These are phyloP conservation scores for Saccharomycopsis sp. DNA, from an alignment of 805 yeast species.

Conservation along the genomic window DNA sequence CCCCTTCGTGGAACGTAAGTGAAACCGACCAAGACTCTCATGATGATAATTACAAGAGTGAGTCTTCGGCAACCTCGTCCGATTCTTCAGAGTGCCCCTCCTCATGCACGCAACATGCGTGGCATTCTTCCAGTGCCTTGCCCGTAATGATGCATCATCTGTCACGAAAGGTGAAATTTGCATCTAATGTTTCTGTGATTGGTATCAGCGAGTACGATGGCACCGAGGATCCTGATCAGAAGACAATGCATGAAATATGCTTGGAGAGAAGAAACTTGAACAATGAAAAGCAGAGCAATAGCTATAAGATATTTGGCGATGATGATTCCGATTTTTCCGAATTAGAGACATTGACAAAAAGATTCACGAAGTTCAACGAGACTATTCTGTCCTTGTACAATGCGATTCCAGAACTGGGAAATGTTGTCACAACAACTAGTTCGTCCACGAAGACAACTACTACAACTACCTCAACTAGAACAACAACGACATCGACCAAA, in stretches of 20 bases:
- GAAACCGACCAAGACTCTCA: conserved; percentile 1
- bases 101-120: neutral
- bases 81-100: neutral
- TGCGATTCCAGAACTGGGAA: neutral
- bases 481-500: too few species aligned
- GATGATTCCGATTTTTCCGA: conserved; percentile 15
- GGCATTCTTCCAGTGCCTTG: neutral
- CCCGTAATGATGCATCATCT: neutral
- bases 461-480: neutral
- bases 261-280: conserved; percentile 9
- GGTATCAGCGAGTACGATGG: conserved; percentile 14
- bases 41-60: conserved; percentile 7
- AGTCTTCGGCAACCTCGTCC: conserved; percentile 6
- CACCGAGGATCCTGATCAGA: conserved; percentile 5
- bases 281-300: neutral
- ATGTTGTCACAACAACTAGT: neutral
- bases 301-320: conserved; percentile 11
- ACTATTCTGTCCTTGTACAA: neutral
- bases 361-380: conserved; percentile 11
- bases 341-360: conserved; percentile 15
- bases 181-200: conserved; percentile 2
- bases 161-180: conserved; percentile 13
- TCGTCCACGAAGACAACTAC: neutral
- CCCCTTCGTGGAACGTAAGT: too few species aligned
- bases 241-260: conserved; percentile 19